Percentiles rank a stretch among this genome's conserved stretches.
Evolutionary conservation across 2,329 filamentous ascomycete genomes (phyloP).

Genomic region (Ophiognomonia clavigignenti-juglandacearum): DNA sequence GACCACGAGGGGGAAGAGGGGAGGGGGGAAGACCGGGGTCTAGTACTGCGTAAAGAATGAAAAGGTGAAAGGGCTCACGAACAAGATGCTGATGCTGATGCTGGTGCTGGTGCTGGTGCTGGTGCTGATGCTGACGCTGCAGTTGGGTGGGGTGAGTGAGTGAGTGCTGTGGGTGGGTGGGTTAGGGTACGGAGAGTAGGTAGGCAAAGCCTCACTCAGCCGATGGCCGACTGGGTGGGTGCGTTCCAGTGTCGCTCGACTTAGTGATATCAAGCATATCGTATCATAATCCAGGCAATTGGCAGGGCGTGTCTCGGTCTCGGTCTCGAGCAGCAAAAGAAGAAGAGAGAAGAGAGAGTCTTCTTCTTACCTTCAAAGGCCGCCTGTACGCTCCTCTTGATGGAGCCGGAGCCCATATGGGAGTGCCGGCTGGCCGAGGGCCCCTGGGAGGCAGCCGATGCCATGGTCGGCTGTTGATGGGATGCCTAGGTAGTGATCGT

Average conservation of each 20-base stretch:
- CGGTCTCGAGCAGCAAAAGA: background rate
- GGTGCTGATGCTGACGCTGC: too few relatives aligned
- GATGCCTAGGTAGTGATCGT: constrained; percentile 18
- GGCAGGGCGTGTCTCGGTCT: too few relatives aligned
- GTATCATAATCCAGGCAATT: background rate
- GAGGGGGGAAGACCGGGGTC: background rate
- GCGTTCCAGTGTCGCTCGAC: too few relatives aligned
- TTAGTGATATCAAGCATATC: too few relatives aligned
- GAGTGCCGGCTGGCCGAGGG: constrained; percentile 4
- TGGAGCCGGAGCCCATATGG: constrained; percentile 21
- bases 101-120: too few relatives aligned
- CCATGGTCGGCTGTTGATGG: constrained; percentile 46
- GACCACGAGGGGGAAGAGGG: background rate
- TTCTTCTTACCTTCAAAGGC: constrained; percentile 52
- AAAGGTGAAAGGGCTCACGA: too few relatives aligned
- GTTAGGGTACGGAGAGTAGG: background rate
- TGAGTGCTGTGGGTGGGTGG: too few relatives aligned
- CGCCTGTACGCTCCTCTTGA: constrained; percentile 57
- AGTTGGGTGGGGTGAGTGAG: too few relatives aligned
- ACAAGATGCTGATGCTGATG: too few relatives aligned
- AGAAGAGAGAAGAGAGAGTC: background rate
- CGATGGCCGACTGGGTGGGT: too few relatives aligned
- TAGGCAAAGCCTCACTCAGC: background rate
- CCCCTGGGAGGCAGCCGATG: constrained; percentile 28
- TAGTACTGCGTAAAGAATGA: too few relatives aligned